Conservation (phyloP, 1,139 yeast species). For the Zygosaccharomyces pseudobailii region DNA sequence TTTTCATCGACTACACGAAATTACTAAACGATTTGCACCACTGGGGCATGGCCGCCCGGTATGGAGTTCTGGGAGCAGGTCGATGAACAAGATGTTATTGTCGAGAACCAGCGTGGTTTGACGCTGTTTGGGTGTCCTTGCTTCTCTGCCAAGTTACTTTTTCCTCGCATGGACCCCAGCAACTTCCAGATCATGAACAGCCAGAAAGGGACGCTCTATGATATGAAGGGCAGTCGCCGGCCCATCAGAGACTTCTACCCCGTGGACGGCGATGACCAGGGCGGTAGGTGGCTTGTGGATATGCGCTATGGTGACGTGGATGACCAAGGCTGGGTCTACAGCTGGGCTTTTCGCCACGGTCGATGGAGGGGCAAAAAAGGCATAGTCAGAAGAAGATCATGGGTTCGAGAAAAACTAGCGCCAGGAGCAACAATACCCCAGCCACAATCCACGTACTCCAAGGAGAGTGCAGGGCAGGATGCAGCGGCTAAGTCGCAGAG, state of each 20-base stretch:
- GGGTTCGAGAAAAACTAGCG: constrained; percentile 38
- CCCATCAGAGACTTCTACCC: constrained; percentile 23
- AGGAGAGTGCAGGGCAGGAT: background rate
- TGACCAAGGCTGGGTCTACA: constrained; percentile 70
- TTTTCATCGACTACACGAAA: background rate
- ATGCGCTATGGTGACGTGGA: constrained; percentile 50
- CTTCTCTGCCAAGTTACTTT: constrained; percentile 42
- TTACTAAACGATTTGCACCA: background rate
- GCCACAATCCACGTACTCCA: background rate
- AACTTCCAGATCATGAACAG: constrained; percentile 40
- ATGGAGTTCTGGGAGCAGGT: background rate
- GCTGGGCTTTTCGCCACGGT: constrained; percentile 44
- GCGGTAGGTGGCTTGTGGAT: constrained; percentile 61
- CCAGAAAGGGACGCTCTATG: constrained; percentile 12
- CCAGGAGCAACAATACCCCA: background rate
- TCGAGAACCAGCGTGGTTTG: constrained; percentile 54
- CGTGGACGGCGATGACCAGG: constrained; percentile 11
- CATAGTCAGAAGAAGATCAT: constrained; percentile 54
- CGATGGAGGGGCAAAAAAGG: constrained; percentile 60
- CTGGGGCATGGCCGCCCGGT: background rate
- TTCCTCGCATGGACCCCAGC: constrained; percentile 45
- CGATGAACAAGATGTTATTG: constrained; percentile 36
- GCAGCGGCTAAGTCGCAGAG: background rate
- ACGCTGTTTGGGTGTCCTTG: constrained; percentile 51
- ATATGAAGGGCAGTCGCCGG: constrained; percentile 11